phyloP scores from a whole-genome alignment of 805 yeast genomes.

The Cyberlindnera meyerae region DNA sequence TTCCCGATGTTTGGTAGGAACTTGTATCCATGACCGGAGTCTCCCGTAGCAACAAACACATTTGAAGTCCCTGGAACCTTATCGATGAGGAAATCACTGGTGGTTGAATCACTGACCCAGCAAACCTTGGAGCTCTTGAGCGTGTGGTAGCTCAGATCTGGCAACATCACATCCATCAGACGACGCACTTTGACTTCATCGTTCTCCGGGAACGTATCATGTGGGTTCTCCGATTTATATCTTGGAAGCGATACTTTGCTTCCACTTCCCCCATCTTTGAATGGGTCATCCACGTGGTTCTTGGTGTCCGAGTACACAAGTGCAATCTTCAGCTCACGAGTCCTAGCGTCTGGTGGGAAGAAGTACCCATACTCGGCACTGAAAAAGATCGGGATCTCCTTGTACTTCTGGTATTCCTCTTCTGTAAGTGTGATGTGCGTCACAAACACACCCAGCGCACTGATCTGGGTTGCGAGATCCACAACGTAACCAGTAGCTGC shows the following conservation, averaged over 20 bases:
- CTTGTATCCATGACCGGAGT: conserved; percentile 45
- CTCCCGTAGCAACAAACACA: conserved; percentile 42
- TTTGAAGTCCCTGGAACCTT: conserved; percentile 30
- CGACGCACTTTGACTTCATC: conserved; percentile 27
- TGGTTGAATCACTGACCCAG: conserved; percentile 40
- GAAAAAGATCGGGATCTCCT: conserved; percentile 38
- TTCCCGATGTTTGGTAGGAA: conserved; percentile 43
- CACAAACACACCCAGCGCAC: conserved; percentile 35
- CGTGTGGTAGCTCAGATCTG: conserved; percentile 34
- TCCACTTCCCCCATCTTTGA: conserved; percentile 4
- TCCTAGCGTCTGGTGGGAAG: conserved; percentile 41
- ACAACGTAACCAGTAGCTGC: conserved; percentile 34
- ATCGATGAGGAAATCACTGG: conserved; percentile 38
- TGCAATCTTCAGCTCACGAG: conserved; percentile 35
- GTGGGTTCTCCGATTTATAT: conserved; percentile 26
- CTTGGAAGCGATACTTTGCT: conserved; percentile 32
- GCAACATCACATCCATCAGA: conserved; percentile 31
- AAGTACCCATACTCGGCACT: conserved; percentile 40
- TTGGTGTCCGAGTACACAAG: conserved; percentile 27
- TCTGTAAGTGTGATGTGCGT: conserved; percentile 34
- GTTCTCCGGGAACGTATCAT: conserved; percentile 32
- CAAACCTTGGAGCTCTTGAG: conserved; percentile 33
- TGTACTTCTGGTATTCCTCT: conserved; percentile 32
- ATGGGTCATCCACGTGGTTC: conserved; percentile 21
- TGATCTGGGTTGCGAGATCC: conserved; percentile 28